These are phyloP conservation scores for Fusarium verticillioides DNA, from an alignment of 2,329 filamentous ascomycete genomes.

Conservation along the genomic window DNA sequence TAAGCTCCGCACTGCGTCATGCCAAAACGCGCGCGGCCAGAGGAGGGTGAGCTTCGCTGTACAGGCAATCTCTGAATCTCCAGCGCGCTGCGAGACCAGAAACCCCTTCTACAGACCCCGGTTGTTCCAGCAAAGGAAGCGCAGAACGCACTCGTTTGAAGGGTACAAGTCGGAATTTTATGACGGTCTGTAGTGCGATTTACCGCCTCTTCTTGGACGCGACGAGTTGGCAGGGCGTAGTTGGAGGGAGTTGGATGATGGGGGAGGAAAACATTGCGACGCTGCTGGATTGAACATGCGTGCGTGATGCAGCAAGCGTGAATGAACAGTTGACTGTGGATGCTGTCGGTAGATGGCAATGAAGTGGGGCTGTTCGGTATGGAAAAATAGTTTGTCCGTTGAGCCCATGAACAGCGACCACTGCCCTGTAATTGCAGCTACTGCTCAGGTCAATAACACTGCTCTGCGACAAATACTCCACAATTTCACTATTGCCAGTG, in stretches of 20 bases:
- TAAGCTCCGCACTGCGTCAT: not conserved
- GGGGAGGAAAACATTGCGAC: not conserved
- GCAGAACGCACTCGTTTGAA: conserved; percentile 11
- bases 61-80: conserved; percentile 21
- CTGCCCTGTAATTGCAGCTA: not conserved
- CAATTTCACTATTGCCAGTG: not conserved
- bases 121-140: conserved; percentile 26
- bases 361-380: not conserved
- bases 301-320: not conserved
- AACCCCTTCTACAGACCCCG: conserved; percentile 27
- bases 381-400: not conserved
- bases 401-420: not conserved
- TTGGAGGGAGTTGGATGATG: not conserved
- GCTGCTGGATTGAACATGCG: not conserved
- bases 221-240: not conserved
- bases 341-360: not conserved
- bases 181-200: conserved; percentile 18
- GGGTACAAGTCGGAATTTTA: conserved; percentile 28
- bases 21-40: not conserved
- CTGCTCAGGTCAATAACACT: not conserved
- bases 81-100: conserved; percentile 28
- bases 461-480: not conserved
- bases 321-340: not conserved
- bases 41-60: conserved; percentile 31
- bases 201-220: conserved; percentile 15